Evolutionary conservation across 2,329 filamentous ascomycete species (phyloP), one percentile per base, ranked within the genome.

Genomic region (Apiospora malaysiana): DNA sequence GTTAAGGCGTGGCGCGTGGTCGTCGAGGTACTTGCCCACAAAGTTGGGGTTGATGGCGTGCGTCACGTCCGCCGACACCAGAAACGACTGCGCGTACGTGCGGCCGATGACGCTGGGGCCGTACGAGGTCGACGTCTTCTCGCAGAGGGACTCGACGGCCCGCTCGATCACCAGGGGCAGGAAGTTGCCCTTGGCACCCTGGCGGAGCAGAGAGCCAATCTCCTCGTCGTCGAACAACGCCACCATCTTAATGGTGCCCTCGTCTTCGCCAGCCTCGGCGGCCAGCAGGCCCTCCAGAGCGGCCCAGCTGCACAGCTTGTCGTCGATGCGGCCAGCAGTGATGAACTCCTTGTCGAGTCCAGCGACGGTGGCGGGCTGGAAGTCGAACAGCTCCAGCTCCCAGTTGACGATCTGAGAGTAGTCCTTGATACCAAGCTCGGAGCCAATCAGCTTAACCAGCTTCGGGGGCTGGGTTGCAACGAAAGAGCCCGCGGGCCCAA

Each of bases 151-250:
- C 80, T 97, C 94, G 70, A 94, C 89, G 70, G 94, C 90, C 72
- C 95, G 93, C 83, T 97, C 93, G 71, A 98, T 88, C 32, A 92
- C 89, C 47, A 88, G 87, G 51, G 94, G 92, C 71, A 98, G 87
- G 85, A 98, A 97, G 85, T 98, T 98, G 70, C 93, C 91, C 69
- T 89, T 88, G 7, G 96, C 96, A 72, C 96, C 96, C 83, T 98
- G 95, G 70, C 95, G 93, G 68, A 98, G 89, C 10, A 94, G 86
- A 37, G 93, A 97, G 72, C 96, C 96, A 72, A 99, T 97, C 82
- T 99, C 96, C 82, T 99, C 96, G 77, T 98, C 93, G 79, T 98
- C 96, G 78, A 98, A 98, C 76, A 98, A 91, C n/a, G 92, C 94
- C 46, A 96, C 93, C 70, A 98, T 86, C 83, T 97, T 97, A 82